These are phyloP conservation scores for Bipolaris gigantea DNA, from an alignment of 2,329 filamentous ascomycete genomes.

Conservation along the genomic window DNA sequence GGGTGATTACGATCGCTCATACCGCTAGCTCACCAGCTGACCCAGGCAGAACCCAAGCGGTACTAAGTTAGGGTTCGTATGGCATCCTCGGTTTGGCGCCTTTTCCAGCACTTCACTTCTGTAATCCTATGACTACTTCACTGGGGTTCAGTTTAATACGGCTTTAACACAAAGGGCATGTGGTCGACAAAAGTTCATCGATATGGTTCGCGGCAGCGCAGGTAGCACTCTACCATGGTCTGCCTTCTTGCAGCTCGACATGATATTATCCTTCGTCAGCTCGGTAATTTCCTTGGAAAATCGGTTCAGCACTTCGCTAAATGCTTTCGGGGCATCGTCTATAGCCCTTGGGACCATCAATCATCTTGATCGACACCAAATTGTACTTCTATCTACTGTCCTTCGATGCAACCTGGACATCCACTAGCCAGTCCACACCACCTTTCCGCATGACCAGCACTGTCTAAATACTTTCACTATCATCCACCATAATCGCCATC, in stretches of 20 bases:
- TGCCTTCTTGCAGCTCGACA: constrained; percentile 39
- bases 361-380: constrained; percentile 47
- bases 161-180: constrained; percentile 42
- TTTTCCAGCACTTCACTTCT: constrained; percentile 36
- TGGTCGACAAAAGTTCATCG: constrained; percentile 47
- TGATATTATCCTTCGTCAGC: constrained; percentile 43
- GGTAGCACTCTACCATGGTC: constrained; percentile 40
- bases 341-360: constrained; percentile 39
- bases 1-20: constrained; percentile 52
- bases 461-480: constrained; percentile 40
- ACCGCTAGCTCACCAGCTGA: constrained; percentile 39
- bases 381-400: constrained; percentile 49
- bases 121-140: constrained; percentile 42
- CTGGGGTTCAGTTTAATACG: constrained; percentile 45
- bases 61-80: constrained; percentile 38
- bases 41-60: constrained; percentile 42
- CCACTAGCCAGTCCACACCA: constrained; percentile 44
- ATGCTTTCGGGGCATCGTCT: constrained; percentile 42
- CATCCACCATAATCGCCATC: constrained; percentile 35
- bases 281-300: constrained; percentile 49
- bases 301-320: constrained; percentile 45
- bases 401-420: constrained; percentile 43
- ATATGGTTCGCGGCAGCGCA: constrained; percentile 41
- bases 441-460: constrained; percentile 38
- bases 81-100: constrained; percentile 31